These are phyloP conservation scores for Lonicera japonica DNA, from an alignment of 129 eudicot species.

Conservation along the genomic window DNA sequence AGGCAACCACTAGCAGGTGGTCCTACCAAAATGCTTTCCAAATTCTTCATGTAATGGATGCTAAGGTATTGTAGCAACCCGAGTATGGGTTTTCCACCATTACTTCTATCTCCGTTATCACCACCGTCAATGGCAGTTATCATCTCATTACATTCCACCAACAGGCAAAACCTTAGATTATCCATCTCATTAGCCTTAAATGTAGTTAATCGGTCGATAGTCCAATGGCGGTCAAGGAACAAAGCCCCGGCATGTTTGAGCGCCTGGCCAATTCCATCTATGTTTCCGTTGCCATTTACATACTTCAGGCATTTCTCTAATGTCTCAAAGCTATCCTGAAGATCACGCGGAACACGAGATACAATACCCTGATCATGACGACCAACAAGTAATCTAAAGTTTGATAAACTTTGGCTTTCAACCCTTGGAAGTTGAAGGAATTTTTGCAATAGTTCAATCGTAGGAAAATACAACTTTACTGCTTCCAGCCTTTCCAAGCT, in stretches of 20 bases:
- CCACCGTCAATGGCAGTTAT: constrained; percentile 16
- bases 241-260: constrained; percentile 27
- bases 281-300: constrained; percentile 25
- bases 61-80: constrained; percentile 23
- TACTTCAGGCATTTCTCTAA: constrained; percentile 18
- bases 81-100: not conserved
- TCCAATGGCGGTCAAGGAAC: constrained; percentile 33
- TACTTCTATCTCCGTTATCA: not conserved
- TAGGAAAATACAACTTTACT: constrained; percentile 29
- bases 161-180: constrained; percentile 23
- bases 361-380: constrained; percentile 18
- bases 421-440: constrained; percentile 22
- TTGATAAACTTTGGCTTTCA: constrained; percentile 7
- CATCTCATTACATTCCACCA: constrained; percentile 46
- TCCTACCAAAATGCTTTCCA: constrained; percentile 31
- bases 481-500: constrained; percentile 17
- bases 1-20: constrained; percentile 12
- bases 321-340: constrained; percentile 19
- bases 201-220: constrained; percentile 16
- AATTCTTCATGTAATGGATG: constrained; percentile 30
- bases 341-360: constrained; percentile 22
- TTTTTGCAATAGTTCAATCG: constrained; percentile 12
- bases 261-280: constrained; percentile 12
- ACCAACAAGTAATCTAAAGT: constrained; percentile 27
- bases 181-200: constrained; percentile 12